Conservation (phyloP, 2,329 filamentous ascomycete genomes). For the Furcasterigmium sp. region DNA sequence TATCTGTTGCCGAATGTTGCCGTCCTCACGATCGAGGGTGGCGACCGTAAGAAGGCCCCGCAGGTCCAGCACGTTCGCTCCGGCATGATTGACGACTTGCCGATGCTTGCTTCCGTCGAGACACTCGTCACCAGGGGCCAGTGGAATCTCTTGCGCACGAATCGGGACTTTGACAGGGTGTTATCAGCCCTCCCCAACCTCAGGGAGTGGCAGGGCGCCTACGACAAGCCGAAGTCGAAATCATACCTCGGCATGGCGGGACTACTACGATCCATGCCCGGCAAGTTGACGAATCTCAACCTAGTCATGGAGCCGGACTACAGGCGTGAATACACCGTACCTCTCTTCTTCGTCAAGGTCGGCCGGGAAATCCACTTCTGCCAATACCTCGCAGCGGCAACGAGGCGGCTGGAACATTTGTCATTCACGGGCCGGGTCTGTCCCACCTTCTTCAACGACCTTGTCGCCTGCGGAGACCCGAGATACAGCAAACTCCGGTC, state of each 20-base stretch:
- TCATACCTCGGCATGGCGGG: conserved; percentile 65
- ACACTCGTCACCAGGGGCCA: conserved; percentile 70
- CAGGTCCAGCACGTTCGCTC: conserved; percentile 40
- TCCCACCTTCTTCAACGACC: conserved; percentile 59
- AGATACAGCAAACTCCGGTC: conserved; percentile 52
- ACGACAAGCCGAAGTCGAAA: conserved; percentile 69
- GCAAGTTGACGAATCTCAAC: conserved; percentile 56
- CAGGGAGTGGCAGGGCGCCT: conserved; percentile 56
- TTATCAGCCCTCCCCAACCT: conserved; percentile 60
- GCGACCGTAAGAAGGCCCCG: conserved; percentile 69
- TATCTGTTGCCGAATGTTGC: conserved; percentile 54
- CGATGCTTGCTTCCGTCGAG: conserved; percentile 49
- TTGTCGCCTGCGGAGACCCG: conserved; percentile 43
- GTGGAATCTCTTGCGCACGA: conserved; percentile 67
- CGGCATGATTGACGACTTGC: conserved; percentile 26
- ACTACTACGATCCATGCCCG: conserved; percentile 53
- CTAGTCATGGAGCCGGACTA: conserved; percentile 70
- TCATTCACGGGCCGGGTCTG: conserved; percentile 70
- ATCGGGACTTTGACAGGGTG: conserved; percentile 58
- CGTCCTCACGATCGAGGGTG: conserved; percentile 70
- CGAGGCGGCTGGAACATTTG: conserved; percentile 60
- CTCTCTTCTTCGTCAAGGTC: conserved; percentile 57
- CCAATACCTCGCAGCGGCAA: conserved; percentile 52
- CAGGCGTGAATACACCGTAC: conserved; percentile 56
- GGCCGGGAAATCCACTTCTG: conserved; percentile 60